Evolutionary conservation across 2,329 filamentous ascomycete genomes (phyloP), one percentile per base, ranked within the genome.

Genomic region (Phyllosticta capitalensis): DNA sequence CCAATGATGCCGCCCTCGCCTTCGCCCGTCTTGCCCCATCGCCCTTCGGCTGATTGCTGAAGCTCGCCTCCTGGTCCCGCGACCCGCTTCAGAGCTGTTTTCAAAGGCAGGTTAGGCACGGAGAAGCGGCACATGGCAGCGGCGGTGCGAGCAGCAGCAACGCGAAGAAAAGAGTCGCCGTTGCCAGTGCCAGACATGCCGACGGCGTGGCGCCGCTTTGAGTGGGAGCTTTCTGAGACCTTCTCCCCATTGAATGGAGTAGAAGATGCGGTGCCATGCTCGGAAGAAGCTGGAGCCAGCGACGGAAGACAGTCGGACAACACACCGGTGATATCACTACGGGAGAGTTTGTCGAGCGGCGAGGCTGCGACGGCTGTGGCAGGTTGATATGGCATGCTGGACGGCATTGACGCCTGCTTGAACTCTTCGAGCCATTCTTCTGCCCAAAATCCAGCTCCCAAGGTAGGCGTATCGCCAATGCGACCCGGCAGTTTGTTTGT

Each of bases 1-100:
- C 89, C 91, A 66, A 96, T 95, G 54, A 96, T 88, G 0, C 91
- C 91, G 0, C 91, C 91, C 69, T 95, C 90, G 0, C 91, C 91
- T 68, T 95, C 90, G 20, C 58, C 54, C 0, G 86, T 88, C 59
- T 76, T 79, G 1, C 79, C 79, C 88, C 89, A 94, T 50, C 89
- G 79, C 21, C 85, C 78, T 0, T 84, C 89, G 0, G 91, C 90
- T 62, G 86, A 90, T 64, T 77, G 80, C 70, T 92, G 82, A 20
- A 96, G 77, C 67, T 92, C 84, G 0, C 91, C 91, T 0, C 79
- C 79, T 0, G 81, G 83, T 0, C 91, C 92, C 0, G 85, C 80
- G 9, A 96, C 80, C 20, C 81, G 81, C 0, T 76, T 77, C 9
- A 92, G 70, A 0, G 90, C 87, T 1, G 76, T 68, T 1, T 81